Conservation (phyloP, 2,329 filamentous ascomycete genomes). For the Nemania diffusa region DNA sequence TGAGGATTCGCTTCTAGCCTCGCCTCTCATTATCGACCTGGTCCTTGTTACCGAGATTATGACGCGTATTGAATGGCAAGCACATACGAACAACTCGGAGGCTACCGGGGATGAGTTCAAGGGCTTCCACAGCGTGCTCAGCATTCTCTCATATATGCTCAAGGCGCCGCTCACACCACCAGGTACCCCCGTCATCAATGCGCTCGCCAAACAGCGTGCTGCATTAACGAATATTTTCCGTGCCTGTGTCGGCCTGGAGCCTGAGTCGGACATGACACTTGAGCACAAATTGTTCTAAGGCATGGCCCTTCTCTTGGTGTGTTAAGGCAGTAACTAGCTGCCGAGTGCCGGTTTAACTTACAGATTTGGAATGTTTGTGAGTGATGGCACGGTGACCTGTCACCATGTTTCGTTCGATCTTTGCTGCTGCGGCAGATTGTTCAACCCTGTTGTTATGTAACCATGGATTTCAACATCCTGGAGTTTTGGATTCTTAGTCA, state of each 20-base stretch:
- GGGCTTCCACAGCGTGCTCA: constrained; percentile 96
- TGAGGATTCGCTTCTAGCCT: constrained; percentile 96
- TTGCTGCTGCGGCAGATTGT: constrained; percentile 24
- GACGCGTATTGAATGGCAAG: constrained; percentile 96
- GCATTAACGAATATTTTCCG: constrained; percentile 98
- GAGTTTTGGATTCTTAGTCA: neutral
- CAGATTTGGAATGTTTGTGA: neutral
- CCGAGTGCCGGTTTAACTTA: neutral
- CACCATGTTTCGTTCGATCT: constrained; percentile 26
- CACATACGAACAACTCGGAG: constrained; percentile 62
- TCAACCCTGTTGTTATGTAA: constrained; percentile 23
- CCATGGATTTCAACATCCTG: constrained; percentile 36
- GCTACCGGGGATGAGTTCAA: constrained; percentile 74
- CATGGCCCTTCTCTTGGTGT: neutral
- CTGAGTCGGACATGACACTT: constrained; percentile 98
- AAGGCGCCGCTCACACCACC: constrained; percentile 94
- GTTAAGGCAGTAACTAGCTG: neutral
- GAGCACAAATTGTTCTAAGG: constrained; percentile 94
- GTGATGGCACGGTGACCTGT: constrained; percentile 5
- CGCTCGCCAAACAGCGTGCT: constrained; percentile 93
- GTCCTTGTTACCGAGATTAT: constrained; percentile 96
- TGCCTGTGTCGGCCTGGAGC: constrained; percentile 94
- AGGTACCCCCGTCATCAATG: constrained; percentile 94
- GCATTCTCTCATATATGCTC: constrained; percentile 98
- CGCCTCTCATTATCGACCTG: constrained; percentile 96